A percentile compares a stretch with the other conserved stretches of the same genome.
phyloP scores from a whole-genome alignment of 805 yeast genomes.

The Cyberlindnera galapagoensis region DNA sequence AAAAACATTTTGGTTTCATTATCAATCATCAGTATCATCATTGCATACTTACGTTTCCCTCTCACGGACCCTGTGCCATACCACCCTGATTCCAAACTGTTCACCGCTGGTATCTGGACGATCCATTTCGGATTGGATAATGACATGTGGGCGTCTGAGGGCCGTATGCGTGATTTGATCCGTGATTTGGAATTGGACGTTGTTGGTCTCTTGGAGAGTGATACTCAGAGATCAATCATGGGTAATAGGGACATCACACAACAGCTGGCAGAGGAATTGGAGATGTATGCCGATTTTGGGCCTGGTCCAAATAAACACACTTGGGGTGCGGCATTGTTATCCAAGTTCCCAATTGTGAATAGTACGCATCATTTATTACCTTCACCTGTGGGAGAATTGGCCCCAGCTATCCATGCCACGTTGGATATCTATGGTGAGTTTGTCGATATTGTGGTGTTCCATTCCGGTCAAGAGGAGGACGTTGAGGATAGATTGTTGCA shows the following conservation, averaged over 20 bases:
- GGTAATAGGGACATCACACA: constrained; percentile 95
- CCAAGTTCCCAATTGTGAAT: constrained; percentile 88
- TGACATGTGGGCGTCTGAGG: constrained; percentile 96
- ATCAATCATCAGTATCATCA: constrained; percentile 39
- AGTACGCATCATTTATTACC: constrained; percentile 91
- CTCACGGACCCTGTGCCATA: constrained; percentile 58
- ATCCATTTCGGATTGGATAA: constrained; percentile 96
- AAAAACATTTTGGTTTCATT: constrained; percentile 29
- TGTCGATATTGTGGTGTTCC: constrained; percentile 94
- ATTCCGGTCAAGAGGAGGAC: constrained; percentile 97
- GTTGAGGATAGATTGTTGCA: constrained; percentile 88
- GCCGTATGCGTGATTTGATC: constrained; percentile 78
- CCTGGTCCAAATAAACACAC: constrained; percentile 98
- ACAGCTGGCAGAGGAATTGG: constrained; percentile 83
- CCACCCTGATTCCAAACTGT: constrained; percentile 58
- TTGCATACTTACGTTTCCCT: constrained; percentile 52
- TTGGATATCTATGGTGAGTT: constrained; percentile 80
- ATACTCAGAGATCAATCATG: constrained; percentile 88
- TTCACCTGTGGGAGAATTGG: constrained; percentile 95
- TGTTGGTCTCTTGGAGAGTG: constrained; percentile 85
- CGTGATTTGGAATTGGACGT: constrained; percentile 86
- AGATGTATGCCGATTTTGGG: constrained; percentile 93
- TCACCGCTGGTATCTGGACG: constrained; percentile 98
- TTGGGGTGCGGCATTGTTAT: constrained; percentile 92
- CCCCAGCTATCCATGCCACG: constrained; percentile 97